Conservation (phyloP, 2,329 filamentous ascomycete species). For the Thelonectria olida region DNA sequence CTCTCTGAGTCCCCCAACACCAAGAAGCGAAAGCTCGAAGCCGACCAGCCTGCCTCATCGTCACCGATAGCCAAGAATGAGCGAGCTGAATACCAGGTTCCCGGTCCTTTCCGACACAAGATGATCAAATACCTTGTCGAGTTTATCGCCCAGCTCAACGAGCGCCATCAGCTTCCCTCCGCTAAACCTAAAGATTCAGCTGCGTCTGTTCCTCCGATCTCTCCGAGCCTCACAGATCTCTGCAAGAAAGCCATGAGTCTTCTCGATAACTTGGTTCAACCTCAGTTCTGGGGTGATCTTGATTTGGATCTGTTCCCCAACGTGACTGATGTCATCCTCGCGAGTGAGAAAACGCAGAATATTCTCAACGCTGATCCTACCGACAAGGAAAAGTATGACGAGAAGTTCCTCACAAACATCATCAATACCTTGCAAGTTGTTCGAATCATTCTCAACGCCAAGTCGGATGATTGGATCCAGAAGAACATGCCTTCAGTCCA, state of each 20-base stretch:
- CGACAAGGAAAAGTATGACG: slow-evolving; percentile 78
- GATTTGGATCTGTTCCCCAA: slow-evolving; percentile 93
- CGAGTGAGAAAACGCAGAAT: slow-evolving; percentile 77
- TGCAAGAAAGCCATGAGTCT: slow-evolving; percentile 86
- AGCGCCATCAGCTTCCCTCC: slow-evolving; percentile 82
- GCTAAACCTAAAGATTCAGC: slow-evolving; percentile 69
- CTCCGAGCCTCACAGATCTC: slow-evolving; percentile 75
- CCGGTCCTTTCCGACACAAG: slow-evolving; percentile 73
- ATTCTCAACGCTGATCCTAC: slow-evolving; percentile 67
- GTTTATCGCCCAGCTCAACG: slow-evolving; percentile 90
- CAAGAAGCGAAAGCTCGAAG: slow-evolving; percentile 81
- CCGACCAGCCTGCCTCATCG: slow-evolving; percentile 62
- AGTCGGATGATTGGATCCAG: slow-evolving; percentile 90
- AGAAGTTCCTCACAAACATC: slow-evolving; percentile 86
- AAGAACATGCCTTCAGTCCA: slow-evolving; percentile 81
- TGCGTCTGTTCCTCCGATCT: slow-evolving; percentile 53
- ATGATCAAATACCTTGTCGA: slow-evolving; percentile 96
- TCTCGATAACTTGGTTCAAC: slow-evolving; percentile 84
- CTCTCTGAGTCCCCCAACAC: slow-evolving; percentile 75
- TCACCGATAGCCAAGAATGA: slow-evolving; percentile 63
- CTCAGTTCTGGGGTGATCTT: slow-evolving; percentile 89
- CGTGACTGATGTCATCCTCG: slow-evolving; percentile 85
- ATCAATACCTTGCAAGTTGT: slow-evolving; percentile 95
- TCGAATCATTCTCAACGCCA: slow-evolving; percentile 87
- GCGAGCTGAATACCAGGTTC: slow-evolving; percentile 73